These are phyloP conservation scores for Globisporangium orthogonon DNA, from an alignment of 352 stramenopile genomes.

Conservation along the genomic window DNA sequence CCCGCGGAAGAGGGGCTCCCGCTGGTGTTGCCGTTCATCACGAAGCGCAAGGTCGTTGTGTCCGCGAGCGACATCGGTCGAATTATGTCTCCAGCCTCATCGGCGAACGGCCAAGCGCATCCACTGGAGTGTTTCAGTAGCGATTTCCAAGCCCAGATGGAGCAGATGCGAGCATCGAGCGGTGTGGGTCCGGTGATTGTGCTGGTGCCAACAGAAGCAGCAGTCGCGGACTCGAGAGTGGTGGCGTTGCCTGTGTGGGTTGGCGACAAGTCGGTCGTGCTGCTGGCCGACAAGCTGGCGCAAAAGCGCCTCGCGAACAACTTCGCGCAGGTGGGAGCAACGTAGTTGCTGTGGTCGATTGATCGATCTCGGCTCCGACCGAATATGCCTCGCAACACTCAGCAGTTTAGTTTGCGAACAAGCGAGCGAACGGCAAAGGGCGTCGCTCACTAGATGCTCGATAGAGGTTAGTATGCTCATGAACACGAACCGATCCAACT, in stretches of 20 bases:
- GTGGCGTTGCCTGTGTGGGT: constrained; percentile 51
- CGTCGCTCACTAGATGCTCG: too few species aligned
- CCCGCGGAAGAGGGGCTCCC: constrained; percentile 75
- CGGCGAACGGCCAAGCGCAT: constrained; percentile 16
- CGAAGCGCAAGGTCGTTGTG: constrained; percentile 49
- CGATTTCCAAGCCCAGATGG: constrained; percentile 23
- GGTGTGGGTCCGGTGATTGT: constrained; percentile 44
- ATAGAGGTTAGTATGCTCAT: too few species aligned
- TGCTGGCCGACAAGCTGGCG: constrained; percentile 46
- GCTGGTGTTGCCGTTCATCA: constrained; percentile 72
- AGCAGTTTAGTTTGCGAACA: too few species aligned
- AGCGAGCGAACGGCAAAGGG: too few species aligned
- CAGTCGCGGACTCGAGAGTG: neutral
- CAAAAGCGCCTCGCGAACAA: constrained; percentile 29
- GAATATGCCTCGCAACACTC: too few species aligned
- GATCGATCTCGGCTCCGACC: neutral
- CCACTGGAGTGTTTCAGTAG: constrained; percentile 29
- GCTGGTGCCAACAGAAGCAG: constrained; percentile 2
- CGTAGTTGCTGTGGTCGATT: neutral
- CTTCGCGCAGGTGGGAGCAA: neutral
- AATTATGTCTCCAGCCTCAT: constrained; percentile 16
- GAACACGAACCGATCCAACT: too few species aligned
- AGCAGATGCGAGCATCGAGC: constrained; percentile 22
- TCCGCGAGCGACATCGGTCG: constrained; percentile 19
- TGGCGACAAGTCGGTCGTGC: constrained; percentile 40